These are phyloP conservation scores for Ensete ventricosum DNA, from an alignment of 176 grass and related monocot species.

Conservation along the genomic window DNA sequence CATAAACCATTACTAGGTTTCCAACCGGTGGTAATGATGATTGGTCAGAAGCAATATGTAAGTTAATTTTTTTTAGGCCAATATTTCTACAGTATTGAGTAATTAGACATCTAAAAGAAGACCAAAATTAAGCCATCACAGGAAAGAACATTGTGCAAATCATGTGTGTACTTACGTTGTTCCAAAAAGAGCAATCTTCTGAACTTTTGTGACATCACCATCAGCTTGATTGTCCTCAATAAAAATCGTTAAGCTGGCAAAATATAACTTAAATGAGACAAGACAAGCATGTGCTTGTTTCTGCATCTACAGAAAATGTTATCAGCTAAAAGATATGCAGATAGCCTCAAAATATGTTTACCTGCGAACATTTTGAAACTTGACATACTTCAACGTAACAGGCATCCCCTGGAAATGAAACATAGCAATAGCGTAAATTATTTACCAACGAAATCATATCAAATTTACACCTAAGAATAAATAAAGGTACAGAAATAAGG, in stretches of 20 bases:
- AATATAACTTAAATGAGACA: slow-evolving; percentile 1
- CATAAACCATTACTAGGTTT: too few relatives aligned
- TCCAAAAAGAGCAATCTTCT: slow-evolving; percentile 81
- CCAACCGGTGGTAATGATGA: neutral
- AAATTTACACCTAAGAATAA: neutral
- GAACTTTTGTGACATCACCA: slow-evolving; percentile 68
- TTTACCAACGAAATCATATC: neutral
- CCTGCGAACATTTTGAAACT: slow-evolving; percentile 99
- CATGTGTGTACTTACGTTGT: slow-evolving; percentile 51
- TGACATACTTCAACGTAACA: slow-evolving; percentile 73
- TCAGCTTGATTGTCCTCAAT: slow-evolving; percentile 94
- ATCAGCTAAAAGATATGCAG: neutral
- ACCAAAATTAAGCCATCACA: neutral
- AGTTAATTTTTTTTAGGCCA: neutral
- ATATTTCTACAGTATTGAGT: neutral
- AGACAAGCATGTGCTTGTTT: neutral
- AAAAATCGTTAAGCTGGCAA: slow-evolving; percentile 84
- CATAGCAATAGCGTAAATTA: neutral
- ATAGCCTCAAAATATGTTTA: slow-evolving; percentile 15
- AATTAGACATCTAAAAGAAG: neutral
- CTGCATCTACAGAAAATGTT: neutral
- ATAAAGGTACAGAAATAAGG: neutral
- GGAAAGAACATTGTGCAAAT: neutral
- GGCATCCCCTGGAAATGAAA: slow-evolving; percentile 49
- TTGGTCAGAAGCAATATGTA: neutral